Conservation (phyloP, 441 rosid genomes). For the Eruca vesicaria region DNA sequence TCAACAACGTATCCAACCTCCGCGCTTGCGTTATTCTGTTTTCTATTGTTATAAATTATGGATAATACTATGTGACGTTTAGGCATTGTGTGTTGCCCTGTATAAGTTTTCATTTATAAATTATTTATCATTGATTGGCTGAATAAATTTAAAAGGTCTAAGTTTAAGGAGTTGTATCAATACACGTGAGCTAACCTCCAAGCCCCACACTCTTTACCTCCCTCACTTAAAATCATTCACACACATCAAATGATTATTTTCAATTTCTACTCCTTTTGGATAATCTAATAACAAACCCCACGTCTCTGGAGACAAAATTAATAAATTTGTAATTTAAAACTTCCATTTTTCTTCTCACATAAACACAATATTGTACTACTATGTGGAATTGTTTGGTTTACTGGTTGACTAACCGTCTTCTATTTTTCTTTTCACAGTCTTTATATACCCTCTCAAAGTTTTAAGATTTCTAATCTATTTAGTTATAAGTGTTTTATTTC, state of each 20-base stretch:
- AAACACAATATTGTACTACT: not conserved
- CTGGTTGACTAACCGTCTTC: constrained; percentile 1
- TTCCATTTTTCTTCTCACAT: not conserved
- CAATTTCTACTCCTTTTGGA: not conserved
- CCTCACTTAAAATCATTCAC: constrained; percentile 42
- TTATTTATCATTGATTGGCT: not conserved
- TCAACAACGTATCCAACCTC: too few relatives aligned
- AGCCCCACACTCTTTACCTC: constrained; percentile 45
- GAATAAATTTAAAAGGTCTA: constrained; percentile 33
- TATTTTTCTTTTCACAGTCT: not conserved
- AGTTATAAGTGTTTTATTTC: not conserved
- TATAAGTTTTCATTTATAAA: not conserved
- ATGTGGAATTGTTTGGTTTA: not conserved
- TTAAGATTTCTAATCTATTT: constrained; percentile 7
- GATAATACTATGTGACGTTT: constrained; percentile 21
- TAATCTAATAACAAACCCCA: not conserved
- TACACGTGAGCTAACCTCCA: constrained; percentile 91
- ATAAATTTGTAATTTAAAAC: not conserved
- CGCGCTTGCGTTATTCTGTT: too few relatives aligned
- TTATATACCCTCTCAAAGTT: not conserved
- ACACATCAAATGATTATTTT: constrained; percentile 36
- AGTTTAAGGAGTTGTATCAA: constrained; percentile 47
- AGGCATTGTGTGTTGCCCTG: not conserved
- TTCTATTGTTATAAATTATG: not conserved
- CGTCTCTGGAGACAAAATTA: constrained; percentile 11